Conservation (phyloP, 805 yeast genomes). For the Saccharomycopsis sp. region DNA sequence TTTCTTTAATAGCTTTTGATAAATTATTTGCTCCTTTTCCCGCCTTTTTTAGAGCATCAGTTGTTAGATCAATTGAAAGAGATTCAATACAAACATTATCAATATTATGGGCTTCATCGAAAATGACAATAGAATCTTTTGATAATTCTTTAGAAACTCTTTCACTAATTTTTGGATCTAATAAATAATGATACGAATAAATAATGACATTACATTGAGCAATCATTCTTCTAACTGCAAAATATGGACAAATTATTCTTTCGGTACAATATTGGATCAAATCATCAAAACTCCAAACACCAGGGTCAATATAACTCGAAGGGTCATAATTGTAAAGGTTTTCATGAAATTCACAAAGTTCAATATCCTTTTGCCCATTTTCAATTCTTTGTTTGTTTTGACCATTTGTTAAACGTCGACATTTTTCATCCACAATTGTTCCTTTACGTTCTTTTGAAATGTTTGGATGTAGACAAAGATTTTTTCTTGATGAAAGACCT, state of each 20-base stretch:
- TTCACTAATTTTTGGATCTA: conserved; percentile 96
- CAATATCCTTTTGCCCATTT: conserved; percentile 45
- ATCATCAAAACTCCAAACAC: conserved; percentile 90
- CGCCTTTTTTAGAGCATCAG: conserved; percentile 78
- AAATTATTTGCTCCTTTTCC: conserved; percentile 76
- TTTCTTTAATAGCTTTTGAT: conserved; percentile 73
- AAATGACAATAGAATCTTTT: conserved; percentile 86
- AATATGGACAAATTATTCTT: conserved; percentile 86
- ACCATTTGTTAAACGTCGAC: conserved; percentile 92
- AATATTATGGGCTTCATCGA: conserved; percentile 97
- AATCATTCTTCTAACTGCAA: conserved; percentile 96
- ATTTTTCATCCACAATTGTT: conserved; percentile 86
- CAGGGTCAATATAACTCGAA: conserved; percentile 79
- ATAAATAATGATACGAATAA: conserved; percentile 90
- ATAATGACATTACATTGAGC: conserved; percentile 88
- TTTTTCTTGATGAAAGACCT: conserved; percentile 91
- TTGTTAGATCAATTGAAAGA: conserved; percentile 81
- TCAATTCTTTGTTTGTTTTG: conserved; percentile 60
- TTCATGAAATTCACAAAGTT: conserved; percentile 83
- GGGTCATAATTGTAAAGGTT: conserved; percentile 80
- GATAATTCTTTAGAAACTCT: conserved; percentile 88
- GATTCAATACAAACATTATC: conserved; percentile 99
- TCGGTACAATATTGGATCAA: conserved; percentile 67
- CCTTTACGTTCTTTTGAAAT: conserved; percentile 88
- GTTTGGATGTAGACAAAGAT: conserved; percentile 81